Conservation (phyloP, 192 early-diverging fungal species). For the Phycomyces nitens region DNA sequence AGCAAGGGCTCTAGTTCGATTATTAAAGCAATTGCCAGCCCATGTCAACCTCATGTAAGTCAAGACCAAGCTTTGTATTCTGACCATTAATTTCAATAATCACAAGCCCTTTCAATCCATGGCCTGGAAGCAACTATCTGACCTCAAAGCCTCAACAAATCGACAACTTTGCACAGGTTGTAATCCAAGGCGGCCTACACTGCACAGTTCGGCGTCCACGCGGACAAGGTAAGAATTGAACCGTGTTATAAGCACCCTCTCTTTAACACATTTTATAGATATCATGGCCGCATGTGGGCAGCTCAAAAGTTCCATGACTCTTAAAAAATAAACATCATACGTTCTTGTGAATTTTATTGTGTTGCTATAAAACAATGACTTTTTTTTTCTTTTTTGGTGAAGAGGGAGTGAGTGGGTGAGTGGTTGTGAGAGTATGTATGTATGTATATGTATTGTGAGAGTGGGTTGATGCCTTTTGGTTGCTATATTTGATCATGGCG, state of each 20-base stretch:
- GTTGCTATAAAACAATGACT: neutral
- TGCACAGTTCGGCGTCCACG: constrained; percentile 60
- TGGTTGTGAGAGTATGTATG: neutral
- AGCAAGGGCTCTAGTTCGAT: constrained; percentile 60
- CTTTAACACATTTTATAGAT: no score
- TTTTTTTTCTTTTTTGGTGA: neutral
- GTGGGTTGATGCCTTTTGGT: no score
- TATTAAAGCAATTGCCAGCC: constrained; percentile 61
- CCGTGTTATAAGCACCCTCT: no score
- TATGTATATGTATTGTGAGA: neutral
- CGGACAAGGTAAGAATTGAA: constrained; percentile 45
- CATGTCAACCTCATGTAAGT: constrained; percentile 73
- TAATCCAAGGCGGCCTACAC: constrained; percentile 48
- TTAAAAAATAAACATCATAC: neutral
- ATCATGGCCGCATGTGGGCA: constrained; percentile 83
- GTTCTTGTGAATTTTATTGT: constrained; percentile 1
- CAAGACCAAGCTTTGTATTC: neutral
- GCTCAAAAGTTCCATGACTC: constrained; percentile 32
- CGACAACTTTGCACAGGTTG: constrained; percentile 49
- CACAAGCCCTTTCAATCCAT: constrained; percentile 83
- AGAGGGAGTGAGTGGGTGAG: neutral
- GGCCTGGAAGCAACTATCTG: constrained; percentile 73
- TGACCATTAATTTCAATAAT: neutral
- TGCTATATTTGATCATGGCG: no score
- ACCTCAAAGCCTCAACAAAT: constrained; percentile 55